Percentiles rank a stretch among this genome's conserved stretches.
These are phyloP conservation scores for Monosporascus cannonballus DNA, from an alignment of 2,329 filamentous ascomycete species.

Conservation along the genomic window DNA sequence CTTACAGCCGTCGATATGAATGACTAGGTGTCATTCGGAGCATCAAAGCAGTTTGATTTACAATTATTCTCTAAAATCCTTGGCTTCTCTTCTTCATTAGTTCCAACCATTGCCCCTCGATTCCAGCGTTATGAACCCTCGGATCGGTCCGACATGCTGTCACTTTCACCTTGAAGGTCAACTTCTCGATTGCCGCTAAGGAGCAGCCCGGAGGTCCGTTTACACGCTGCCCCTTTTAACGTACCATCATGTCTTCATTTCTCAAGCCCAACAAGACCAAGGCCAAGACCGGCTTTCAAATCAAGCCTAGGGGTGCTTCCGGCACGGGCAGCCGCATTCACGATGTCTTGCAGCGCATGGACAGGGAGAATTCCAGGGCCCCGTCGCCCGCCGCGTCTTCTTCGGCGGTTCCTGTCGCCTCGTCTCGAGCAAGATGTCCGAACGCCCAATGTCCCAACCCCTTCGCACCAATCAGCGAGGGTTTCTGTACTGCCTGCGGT, in stretches of 20 bases:
- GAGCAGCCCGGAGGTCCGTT: neutral
- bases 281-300: constrained; percentile 27
- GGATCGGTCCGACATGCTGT: neutral
- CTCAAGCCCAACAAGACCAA: constrained; percentile 34
- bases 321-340: constrained; percentile 46
- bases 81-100: too few relatives aligned
- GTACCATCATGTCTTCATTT: constrained; percentile 39
- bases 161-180: neutral
- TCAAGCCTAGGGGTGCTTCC: constrained; percentile 35
- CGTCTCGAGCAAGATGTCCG: constrained; percentile 42
- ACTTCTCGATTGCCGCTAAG: neutral
- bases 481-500: constrained; percentile 78
- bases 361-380: constrained; percentile 18
- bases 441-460: constrained; percentile 57
- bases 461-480: constrained; percentile 49
- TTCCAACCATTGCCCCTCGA: neutral
- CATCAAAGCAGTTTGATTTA: neutral
- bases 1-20: neutral
- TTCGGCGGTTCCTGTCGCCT: constrained; percentile 19
- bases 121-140: neutral
- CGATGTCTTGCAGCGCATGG: constrained; percentile 29
- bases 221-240: constrained; percentile 2
- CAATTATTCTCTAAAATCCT: neutral
- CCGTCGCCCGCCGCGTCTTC: constrained; percentile 11
- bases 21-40: too few relatives aligned